A percentile compares a stretch with the other conserved stretches of the same genome.
Conservation (phyloP, 2,329 filamentous ascomycete species). For the Grosmannia clavigera region DNA sequence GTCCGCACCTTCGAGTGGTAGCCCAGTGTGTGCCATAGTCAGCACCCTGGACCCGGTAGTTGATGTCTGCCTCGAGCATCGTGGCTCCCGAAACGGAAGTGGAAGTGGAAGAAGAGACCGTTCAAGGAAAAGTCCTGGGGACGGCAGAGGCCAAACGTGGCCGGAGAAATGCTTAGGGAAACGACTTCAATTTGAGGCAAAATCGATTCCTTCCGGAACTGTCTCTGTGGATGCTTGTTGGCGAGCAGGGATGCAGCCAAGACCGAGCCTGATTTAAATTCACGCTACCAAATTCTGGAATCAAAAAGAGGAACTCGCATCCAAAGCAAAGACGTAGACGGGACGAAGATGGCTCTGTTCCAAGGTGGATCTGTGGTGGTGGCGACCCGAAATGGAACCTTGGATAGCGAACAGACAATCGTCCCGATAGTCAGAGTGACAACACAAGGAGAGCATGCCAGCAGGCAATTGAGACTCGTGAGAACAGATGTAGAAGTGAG, state of each 20-base stretch:
- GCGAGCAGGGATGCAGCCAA: neutral
- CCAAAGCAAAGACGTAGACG: neutral
- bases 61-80: slow-evolving; percentile 1
- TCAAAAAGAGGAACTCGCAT: neutral
- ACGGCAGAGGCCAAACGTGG: neutral
- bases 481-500: neutral
- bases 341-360: neutral
- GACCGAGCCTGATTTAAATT: neutral
- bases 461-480: neutral
- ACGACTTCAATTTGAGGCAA: neutral
- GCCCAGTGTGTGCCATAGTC: slow-evolving; percentile 7
- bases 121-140: neutral
- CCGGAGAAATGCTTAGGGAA: neutral
- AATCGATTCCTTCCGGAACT: neutral
- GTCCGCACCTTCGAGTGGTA: slow-evolving; percentile 11
- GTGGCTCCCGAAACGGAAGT: neutral
- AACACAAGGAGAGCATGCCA: slow-evolving; percentile 2
- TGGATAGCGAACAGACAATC: neutral
- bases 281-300: neutral
- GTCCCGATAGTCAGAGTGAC: neutral
- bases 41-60: slow-evolving; percentile 4
- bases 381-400: neutral
- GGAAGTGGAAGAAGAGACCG: neutral
- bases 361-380: neutral
- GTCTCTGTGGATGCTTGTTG: neutral